phyloP scores from a whole-genome alignment of 1,284 basidiomycete species.

The Marasmius fiardii region DNA sequence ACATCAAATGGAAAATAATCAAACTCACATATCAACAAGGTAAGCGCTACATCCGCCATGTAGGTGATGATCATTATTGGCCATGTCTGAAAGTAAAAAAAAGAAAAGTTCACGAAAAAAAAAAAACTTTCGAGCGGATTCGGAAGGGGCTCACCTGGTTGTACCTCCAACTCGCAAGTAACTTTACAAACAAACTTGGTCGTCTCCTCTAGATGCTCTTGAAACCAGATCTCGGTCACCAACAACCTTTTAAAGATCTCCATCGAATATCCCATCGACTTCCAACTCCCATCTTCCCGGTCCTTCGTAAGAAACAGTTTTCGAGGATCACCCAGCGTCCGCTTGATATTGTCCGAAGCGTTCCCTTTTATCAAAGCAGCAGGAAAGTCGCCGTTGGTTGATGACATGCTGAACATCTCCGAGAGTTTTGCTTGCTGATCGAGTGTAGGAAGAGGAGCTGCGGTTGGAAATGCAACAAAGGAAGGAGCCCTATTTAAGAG shows the following conservation, averaged over 20 bases:
- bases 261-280: neutral
- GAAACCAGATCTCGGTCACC: slow-evolving; percentile 38
- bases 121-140: neutral
- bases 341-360: neutral
- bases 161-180: slow-evolving; percentile 42
- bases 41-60: slow-evolving; percentile 45
- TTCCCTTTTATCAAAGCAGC: neutral
- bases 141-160: slow-evolving; percentile 31
- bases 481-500: neutral
- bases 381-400: neutral
- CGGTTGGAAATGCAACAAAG: too few species aligned
- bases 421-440: too few species aligned
- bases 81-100: slow-evolving; percentile 38
- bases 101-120: neutral
- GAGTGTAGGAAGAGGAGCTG: too few species aligned
- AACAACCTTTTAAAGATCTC: slow-evolving; percentile 13
- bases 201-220: slow-evolving; percentile 33
- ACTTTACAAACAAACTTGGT: slow-evolving; percentile 36
- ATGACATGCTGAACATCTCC: too few species aligned
- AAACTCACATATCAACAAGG: slow-evolving; percentile 43
- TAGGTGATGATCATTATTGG: slow-evolving; percentile 35
- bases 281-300: neutral
- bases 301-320: neutral
- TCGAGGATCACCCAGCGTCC: neutral
- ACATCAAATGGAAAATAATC: neutral